Base-by-base conservation (phyloP, 2,329 filamentous ascomycete genomes). In the Lasiodiplodia gonubiensis region DNA sequence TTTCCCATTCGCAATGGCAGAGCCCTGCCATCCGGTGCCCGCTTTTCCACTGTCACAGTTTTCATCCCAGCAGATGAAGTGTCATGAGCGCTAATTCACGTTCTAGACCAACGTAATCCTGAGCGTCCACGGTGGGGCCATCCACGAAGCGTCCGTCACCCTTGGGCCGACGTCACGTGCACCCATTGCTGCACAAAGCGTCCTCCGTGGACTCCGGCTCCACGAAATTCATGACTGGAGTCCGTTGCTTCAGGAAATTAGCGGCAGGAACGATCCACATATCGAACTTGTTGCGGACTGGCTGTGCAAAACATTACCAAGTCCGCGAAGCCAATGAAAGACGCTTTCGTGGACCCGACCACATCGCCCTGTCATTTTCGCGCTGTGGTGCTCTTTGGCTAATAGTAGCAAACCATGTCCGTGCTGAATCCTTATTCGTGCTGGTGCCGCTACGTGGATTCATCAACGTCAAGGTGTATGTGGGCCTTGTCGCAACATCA, bases 221-320 rank as follows among this genome's bases (percentile, higher is more conserved):
- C 85, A 87, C 66, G 82, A 87, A 60, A 80, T 87, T 23, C 70
- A 73, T 14, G 73, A 80, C 55, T 84, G 82, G 79, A 68, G 67
- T 7, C 59, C 52, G 3, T 27, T 25, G 67, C 21, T 66, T 70
- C 11, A 51, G 49, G 11, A 51, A 25, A 33, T 7, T n/a, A 25
- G 33, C 53, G 66, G 12, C 33, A 63, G 14, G 55, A 49, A 49
- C 52, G 25, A 18, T 12, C 33, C 60, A 59, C 7, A 35, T 11
- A 27, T 25, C 18, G 5, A 18, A 25, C 4, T 48, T 25, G 65
- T 72, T 21, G 67, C 68, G 7, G 52, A 68, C 4, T 73, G 73
- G 72, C 35, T 74, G 16, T 61, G 71, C 51, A 51, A 67, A n/a
- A 74, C 72, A 69, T 61, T 74, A 35, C 72, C 72, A 39, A 64